Percentiles rank a stretch among this genome's conserved stretches.
phyloP scores from a whole-genome alignment of 2,329 filamentous ascomycete genomes.

The Delphinella strobiligena region DNA sequence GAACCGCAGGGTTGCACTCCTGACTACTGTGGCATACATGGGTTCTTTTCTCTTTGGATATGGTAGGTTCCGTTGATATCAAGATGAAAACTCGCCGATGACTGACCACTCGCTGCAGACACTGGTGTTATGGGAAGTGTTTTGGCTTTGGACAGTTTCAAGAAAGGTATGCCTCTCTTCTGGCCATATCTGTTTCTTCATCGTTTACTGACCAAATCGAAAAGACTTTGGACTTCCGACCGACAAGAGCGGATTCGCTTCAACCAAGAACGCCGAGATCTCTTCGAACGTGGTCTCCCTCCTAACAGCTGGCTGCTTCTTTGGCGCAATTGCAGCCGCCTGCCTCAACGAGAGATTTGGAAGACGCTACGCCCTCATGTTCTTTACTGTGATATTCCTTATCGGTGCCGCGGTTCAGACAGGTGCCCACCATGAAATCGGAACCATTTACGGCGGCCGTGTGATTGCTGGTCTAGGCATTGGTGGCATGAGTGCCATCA shows the following conservation, averaged over 20 bases:
- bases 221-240: conserved; percentile 9
- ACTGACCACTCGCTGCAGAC: conserved; percentile 27
- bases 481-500: conserved; percentile 46
- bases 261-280: conserved; percentile 32
- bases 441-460: conserved; percentile 54
- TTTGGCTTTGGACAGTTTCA: conserved; percentile 46
- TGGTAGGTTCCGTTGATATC: conserved; percentile 6
- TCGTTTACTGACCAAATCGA: no score
- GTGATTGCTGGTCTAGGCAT: conserved; percentile 53
- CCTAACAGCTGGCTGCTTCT: conserved; percentile 56
- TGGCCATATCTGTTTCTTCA: no score
- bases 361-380: conserved; percentile 42
- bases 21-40: conserved; percentile 31
- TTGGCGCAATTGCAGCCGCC: conserved; percentile 46
- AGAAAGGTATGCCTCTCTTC: no score
- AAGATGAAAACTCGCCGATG: not conserved
- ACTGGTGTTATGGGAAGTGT: conserved; percentile 58
- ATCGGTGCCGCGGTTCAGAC: conserved; percentile 54
- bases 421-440: conserved; percentile 44
- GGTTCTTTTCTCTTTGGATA: conserved; percentile 32
- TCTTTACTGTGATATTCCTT: conserved; percentile 43
- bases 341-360: conserved; percentile 46
- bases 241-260: conserved; percentile 41
- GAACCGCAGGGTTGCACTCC: conserved; percentile 33
- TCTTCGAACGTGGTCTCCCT: conserved; percentile 58